phyloP scores from a whole-genome alignment of 2,329 filamentous ascomycete genomes.

The Nakataea oryzae region DNA sequence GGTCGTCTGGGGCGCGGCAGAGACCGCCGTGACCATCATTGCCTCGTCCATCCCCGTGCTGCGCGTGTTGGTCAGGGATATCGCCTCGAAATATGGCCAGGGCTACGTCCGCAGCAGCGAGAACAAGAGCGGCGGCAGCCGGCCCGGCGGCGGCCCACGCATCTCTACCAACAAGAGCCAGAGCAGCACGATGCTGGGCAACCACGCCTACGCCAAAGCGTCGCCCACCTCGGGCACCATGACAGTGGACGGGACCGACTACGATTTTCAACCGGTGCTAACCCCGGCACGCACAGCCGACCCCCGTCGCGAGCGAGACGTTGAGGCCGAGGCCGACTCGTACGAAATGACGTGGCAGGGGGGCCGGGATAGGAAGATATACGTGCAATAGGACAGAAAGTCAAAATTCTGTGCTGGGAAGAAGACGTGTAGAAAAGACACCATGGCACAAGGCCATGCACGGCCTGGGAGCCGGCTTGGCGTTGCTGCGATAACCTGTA shows the following conservation, averaged over 20 bases:
- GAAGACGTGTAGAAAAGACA: neutral
- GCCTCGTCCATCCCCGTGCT: constrained; percentile 20
- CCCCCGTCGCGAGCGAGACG: neutral
- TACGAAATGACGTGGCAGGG: neutral
- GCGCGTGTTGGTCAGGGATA: constrained; percentile 12
- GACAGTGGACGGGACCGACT: neutral
- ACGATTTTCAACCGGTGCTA: neutral
- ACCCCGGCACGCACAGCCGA: too few species aligned
- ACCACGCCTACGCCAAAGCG: neutral
- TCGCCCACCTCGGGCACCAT: neutral
- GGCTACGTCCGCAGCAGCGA: neutral
- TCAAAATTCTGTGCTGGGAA: neutral
- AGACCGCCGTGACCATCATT: constrained; percentile 22
- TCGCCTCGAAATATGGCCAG: neutral
- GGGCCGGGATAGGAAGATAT: neutral
- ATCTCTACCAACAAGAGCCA: neutral
- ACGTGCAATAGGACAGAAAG: neutral
- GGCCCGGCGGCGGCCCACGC: too few species aligned
- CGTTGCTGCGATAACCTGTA: neutral
- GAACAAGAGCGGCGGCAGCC: neutral
- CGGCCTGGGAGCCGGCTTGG: neutral
- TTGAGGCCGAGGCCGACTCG: neutral
- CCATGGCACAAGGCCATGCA: neutral
- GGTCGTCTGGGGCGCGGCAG: constrained; percentile 15
- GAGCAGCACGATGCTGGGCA: too few species aligned